A percentile compares a stretch with the other conserved stretches of the same genome.
These are phyloP conservation scores for Monilinia laxa DNA, from an alignment of 2,329 filamentous ascomycete genomes.

Conservation along the genomic window DNA sequence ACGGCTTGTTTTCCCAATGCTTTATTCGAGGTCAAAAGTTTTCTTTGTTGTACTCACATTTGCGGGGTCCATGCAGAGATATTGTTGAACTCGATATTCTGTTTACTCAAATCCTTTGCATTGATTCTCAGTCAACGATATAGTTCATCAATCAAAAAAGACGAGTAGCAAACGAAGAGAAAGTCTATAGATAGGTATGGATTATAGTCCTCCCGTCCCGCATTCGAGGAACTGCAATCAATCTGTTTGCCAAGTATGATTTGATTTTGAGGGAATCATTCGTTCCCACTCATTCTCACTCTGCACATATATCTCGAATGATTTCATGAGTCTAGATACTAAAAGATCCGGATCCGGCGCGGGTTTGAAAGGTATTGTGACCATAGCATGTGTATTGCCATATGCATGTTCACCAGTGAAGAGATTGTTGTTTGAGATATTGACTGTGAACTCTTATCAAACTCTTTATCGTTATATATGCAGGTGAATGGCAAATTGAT, in stretches of 20 bases:
- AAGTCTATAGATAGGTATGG: neutral
- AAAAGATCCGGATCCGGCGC: neutral
- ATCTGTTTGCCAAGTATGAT: neutral
- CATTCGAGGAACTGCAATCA: no score
- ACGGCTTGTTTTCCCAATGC: constrained; percentile 42
- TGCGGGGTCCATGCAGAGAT: constrained; percentile 49
- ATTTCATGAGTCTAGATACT: neutral
- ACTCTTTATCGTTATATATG: neutral
- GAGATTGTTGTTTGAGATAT: neutral
- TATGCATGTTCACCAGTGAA: neutral
- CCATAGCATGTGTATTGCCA: neutral
- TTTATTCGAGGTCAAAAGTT: constrained; percentile 45
- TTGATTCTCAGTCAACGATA: constrained; percentile 24
- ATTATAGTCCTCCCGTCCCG: neutral
- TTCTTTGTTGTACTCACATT: constrained; percentile 48
- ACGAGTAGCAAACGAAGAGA: neutral
- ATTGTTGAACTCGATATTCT: constrained; percentile 51
- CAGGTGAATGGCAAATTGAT: neutral
- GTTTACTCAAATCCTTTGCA: constrained; percentile 40
- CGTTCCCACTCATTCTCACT: neutral
- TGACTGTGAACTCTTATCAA: neutral
- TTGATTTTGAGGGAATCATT: neutral
- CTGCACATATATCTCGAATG: no score
- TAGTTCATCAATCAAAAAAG: neutral
- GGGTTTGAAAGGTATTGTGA: neutral